These are phyloP conservation scores for Claviceps pusilla DNA, from an alignment of 2,329 filamentous ascomycete species.

Conservation along the genomic window DNA sequence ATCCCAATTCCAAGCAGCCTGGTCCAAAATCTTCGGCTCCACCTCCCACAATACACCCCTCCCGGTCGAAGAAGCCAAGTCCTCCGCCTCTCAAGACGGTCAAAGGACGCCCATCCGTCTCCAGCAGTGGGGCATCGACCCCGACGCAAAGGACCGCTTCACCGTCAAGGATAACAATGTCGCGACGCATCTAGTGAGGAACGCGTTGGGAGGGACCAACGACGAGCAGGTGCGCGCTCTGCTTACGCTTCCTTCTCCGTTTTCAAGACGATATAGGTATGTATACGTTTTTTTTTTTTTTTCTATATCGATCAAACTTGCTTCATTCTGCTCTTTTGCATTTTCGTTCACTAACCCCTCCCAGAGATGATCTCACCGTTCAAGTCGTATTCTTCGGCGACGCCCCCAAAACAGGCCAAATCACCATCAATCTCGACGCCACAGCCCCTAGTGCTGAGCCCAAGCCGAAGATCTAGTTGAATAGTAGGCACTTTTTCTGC, in stretches of 20 bases:
- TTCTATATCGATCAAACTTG: too few species aligned
- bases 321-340: neutral
- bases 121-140: slow-evolving; percentile 76
- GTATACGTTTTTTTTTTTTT: slow-evolving; percentile 5
- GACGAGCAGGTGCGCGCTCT: slow-evolving; percentile 86
- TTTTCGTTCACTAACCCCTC: neutral
- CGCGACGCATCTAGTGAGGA: slow-evolving; percentile 87
- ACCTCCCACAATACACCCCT: slow-evolving; percentile 33
- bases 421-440: slow-evolving; percentile 75
- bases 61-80: slow-evolving; percentile 56
- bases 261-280: slow-evolving; percentile 77
- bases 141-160: slow-evolving; percentile 64
- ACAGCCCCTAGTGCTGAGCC: slow-evolving; percentile 38
- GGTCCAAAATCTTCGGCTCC: slow-evolving; percentile 48
- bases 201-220: slow-evolving; percentile 85
- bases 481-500: neutral
- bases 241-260: slow-evolving; percentile 80
- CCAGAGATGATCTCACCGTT: slow-evolving; percentile 83
- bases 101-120: slow-evolving; percentile 80
- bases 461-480: slow-evolving; percentile 24
- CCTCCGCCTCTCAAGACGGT: slow-evolving; percentile 35
- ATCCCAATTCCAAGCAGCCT: slow-evolving; percentile 55
- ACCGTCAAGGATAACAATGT: slow-evolving; percentile 91
- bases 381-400: slow-evolving; percentile 98
- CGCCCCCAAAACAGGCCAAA: slow-evolving; percentile 57